Evolutionary conservation across 2,329 filamentous ascomycete species (phyloP).

Genomic region (Trichothecium roseum): DNA sequence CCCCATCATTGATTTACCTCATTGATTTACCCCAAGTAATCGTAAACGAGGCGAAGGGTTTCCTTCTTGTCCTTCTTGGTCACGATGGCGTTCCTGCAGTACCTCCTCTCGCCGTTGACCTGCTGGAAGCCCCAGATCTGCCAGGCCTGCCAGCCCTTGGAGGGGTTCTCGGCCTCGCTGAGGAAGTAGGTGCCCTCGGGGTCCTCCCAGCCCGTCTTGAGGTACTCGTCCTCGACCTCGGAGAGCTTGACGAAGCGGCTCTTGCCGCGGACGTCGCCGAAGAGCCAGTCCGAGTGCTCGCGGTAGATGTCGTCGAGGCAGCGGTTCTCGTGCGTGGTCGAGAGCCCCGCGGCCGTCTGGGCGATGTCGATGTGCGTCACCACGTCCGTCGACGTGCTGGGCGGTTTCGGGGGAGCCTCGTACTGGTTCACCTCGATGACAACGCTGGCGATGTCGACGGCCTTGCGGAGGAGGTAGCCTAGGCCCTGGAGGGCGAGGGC

Average conservation of each 20-base stretch:
- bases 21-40: conserved; percentile 31
- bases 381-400: conserved; percentile 25
- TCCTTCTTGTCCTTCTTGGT: conserved; percentile 38
- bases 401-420: conserved; percentile 29
- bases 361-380: conserved; percentile 59
- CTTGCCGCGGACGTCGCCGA: conserved; percentile 58
- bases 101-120: conserved; percentile 39
- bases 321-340: conserved; percentile 49
- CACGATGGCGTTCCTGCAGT: conserved; percentile 42
- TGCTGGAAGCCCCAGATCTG: conserved; percentile 54
- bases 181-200: conserved; percentile 51
- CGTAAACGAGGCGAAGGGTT: conserved; percentile 45
- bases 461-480: conserved; percentile 62
- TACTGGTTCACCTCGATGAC: conserved; percentile 53
- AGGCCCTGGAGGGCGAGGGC: conserved; percentile 65
- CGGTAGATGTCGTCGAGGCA: conserved; percentile 42
- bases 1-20: too few relatives aligned
- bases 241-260: conserved; percentile 37
- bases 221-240: conserved; percentile 43
- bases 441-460: conserved; percentile 58
- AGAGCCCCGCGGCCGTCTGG: conserved; percentile 63
- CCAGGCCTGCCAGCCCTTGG: conserved; percentile 41
- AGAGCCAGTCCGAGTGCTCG: conserved; percentile 68
- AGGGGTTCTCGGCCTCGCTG: conserved; percentile 46
- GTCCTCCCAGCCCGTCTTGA: conserved; percentile 50